Base-by-base conservation (phyloP, 2,329 filamentous ascomycete genomes). In the Aspergillus sp. region DNA sequence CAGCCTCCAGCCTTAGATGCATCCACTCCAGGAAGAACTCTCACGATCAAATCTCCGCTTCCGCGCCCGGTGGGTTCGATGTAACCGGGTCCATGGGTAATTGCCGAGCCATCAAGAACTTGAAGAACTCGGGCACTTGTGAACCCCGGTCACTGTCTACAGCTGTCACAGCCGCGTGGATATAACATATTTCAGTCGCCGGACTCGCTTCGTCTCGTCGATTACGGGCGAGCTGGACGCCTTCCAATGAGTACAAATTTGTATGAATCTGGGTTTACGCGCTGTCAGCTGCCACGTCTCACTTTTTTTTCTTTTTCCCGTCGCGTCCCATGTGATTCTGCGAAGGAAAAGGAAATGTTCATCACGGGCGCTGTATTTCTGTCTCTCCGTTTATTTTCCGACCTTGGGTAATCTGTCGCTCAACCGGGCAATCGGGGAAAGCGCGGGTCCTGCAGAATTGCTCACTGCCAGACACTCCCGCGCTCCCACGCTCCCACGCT, bases 401-500 rank as follows among this genome's bases (percentile, higher is more conserved):
- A 6, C n/a, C 3, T 4, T 14, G 44, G 25, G 15, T 17, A n/a
- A n/a, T 46, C 25, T 27, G 14, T 27, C 21, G 31, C 31, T 8
- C 7, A 33, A 33, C 37, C 25, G 17, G 21, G 8, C 25, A 35
- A 11, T 46, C 41, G 25, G 33, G 39, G 46, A 23, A 35, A 53
- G 43, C 40, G 46, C 21, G 21, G 21, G 21, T 21, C 21, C 21
- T 21, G 21, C 21, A 21, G 21, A 21, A 21, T 21, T 21, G 21
- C 21, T 21, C 46, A 23, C 12, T 41, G 33, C 23, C 11, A 2
- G 19, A 21, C 15, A 9, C 11, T 27, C 27, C n/a, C 39, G 44
- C 39, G 25, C 25, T 56, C 55, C n/a, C 39, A 52, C 39, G 25
- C 25, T 56, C 55, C 51, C 49, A 59, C 59, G 55, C 58, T 58